These are phyloP conservation scores for Lobosporangium transversale DNA, from an alignment of 192 early-diverging fungal species.

Conservation along the genomic window DNA sequence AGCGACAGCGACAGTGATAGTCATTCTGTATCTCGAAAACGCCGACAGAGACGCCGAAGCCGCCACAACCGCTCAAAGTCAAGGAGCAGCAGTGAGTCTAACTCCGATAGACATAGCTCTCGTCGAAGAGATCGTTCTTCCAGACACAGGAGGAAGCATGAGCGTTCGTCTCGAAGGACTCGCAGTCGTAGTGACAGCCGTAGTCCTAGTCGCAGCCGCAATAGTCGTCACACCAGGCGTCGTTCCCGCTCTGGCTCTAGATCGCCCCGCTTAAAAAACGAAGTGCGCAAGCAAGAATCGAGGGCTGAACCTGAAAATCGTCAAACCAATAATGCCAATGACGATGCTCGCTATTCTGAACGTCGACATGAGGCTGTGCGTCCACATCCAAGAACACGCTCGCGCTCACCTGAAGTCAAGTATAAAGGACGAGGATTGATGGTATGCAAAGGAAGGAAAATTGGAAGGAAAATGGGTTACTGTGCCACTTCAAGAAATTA, in stretches of 20 bases:
- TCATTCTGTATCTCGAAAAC: constrained; percentile 46
- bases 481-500: too few relatives aligned
- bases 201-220: constrained; percentile 14
- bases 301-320: too few relatives aligned
- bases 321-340: background rate
- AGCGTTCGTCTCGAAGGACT: background rate
- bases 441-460: constrained; percentile 56
- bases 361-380: constrained; percentile 3
- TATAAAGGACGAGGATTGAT: constrained; percentile 66
- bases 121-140: constrained; percentile 9
- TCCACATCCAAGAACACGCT: constrained; percentile 16
- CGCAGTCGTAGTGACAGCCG: constrained; percentile 22
- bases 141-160: constrained; percentile 14
- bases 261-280: background rate
- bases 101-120: constrained; percentile 12
- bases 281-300: background rate
- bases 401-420: constrained; percentile 53
- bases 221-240: background rate
- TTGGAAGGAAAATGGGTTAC: too few relatives aligned
- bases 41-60: constrained; percentile 6
- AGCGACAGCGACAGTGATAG: constrained; percentile 50
- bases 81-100: constrained; percentile 3
- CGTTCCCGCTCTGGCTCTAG: background rate
- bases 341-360: background rate
- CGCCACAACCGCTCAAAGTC: constrained; percentile 28